These are phyloP conservation scores for Solanum lignicaule DNA, from an alignment of 257 asterid genomes.

Conservation along the genomic window DNA sequence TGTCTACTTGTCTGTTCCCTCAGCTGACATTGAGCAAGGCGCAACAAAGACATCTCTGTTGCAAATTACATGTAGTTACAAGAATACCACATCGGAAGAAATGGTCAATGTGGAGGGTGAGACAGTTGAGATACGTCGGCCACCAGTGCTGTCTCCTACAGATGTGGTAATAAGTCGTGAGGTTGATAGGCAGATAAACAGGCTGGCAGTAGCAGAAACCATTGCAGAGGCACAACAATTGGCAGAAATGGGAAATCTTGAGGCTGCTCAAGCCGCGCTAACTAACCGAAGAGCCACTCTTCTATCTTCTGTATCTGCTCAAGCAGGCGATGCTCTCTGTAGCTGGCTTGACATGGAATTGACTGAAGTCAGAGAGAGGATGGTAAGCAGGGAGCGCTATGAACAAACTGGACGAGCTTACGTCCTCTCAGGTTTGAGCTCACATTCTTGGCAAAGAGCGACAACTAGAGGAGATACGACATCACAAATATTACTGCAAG, in stretches of 20 bases:
- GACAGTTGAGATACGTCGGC: conserved; percentile 21
- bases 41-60: conserved; percentile 15
- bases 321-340: conserved; percentile 23
- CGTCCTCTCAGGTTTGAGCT: conserved; percentile 24
- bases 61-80: conserved; percentile 19
- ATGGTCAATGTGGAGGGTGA: conserved; percentile 9
- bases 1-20: conserved; percentile 18
- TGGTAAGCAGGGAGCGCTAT: conserved; percentile 21
- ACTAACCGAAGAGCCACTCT: conserved; percentile 3
- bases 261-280: conserved; percentile 16
- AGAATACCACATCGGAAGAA: conserved; percentile 5
- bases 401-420: conserved; percentile 28
- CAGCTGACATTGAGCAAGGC: background rate
- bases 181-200: conserved; percentile 38
- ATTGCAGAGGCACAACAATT: conserved; percentile 27
- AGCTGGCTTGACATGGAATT: conserved; percentile 23
- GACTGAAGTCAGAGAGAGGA: conserved; percentile 19
- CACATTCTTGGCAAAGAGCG: conserved; percentile 39
- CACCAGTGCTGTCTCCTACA: background rate
- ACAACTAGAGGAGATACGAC: conserved; percentile 25
- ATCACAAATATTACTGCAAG: background rate
- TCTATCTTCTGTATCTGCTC: conserved; percentile 15
- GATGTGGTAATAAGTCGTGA: conserved; percentile 15
- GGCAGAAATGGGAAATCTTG: conserved; percentile 34
- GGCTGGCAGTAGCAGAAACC: conserved; percentile 17